Evolutionary conservation across 495 filamentous ascomycete genomes (phyloP).

Genomic region (Bombardia bombarda): DNA sequence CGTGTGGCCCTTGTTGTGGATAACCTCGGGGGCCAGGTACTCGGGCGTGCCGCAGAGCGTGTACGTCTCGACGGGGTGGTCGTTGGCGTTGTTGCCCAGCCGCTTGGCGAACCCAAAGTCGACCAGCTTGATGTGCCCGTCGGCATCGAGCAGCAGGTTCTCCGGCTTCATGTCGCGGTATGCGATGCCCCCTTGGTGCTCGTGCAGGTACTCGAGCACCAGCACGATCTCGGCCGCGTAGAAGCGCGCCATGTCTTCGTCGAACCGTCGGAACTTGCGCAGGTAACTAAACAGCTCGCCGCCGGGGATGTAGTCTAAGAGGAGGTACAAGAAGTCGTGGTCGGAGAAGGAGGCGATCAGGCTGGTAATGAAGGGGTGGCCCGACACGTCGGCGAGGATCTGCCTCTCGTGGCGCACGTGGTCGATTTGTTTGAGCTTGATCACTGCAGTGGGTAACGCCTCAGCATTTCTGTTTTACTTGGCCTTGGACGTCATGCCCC

Average conservation of each 20-base stretch:
- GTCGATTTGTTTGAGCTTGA: slow-evolving; percentile 94
- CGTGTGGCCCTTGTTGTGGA: slow-evolving; percentile 89
- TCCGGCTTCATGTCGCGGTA: slow-evolving; percentile 96
- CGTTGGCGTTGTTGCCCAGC: slow-evolving; percentile 42
- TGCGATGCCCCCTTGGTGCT: slow-evolving; percentile 71
- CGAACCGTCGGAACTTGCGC: slow-evolving; percentile 75
- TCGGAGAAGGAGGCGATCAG: slow-evolving; percentile 87
- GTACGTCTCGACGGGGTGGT: slow-evolving; percentile 71
- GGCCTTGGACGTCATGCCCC: too few relatives aligned
- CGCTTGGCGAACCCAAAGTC: slow-evolving; percentile 97
- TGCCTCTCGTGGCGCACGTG: slow-evolving; percentile 92
- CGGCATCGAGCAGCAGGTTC: slow-evolving; percentile 84
- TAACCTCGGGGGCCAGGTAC: slow-evolving; percentile 94
- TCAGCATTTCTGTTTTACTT: background rate
- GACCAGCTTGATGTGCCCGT: slow-evolving; percentile 94
- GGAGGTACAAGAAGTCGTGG: slow-evolving; percentile 80
- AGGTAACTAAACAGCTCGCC: slow-evolving; percentile 95
- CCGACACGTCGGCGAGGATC: slow-evolving; percentile 77
- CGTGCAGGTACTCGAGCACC: slow-evolving; percentile 88
- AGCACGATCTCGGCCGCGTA: slow-evolving; percentile 94
- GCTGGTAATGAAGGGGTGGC: slow-evolving; percentile 94
- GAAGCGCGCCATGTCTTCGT: slow-evolving; percentile 77
- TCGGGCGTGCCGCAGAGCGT: slow-evolving; percentile 95
- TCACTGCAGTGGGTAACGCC: slow-evolving; percentile 47
- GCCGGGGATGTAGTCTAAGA: slow-evolving; percentile 86